A percentile compares a stretch with the other conserved stretches of the same genome.
These are phyloP conservation scores for Saccharomyces hybrid DNA, from an alignment of 1,139 yeast genomes.

Conservation along the genomic window DNA sequence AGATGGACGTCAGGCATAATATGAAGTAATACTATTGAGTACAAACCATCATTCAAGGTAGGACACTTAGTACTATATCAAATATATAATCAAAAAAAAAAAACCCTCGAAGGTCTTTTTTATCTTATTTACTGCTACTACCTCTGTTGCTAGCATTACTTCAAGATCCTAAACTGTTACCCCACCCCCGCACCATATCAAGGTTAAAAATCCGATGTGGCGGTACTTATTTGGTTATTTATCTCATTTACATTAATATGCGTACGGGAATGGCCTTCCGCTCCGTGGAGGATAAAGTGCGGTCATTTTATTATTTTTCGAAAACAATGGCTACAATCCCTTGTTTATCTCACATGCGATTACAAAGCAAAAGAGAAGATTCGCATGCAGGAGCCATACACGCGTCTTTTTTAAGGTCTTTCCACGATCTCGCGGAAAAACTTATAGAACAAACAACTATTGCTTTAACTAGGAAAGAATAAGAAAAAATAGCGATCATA, in stretches of 20 bases:
- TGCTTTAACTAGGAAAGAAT: background rate
- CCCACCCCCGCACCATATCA: background rate
- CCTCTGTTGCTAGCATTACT: background rate
- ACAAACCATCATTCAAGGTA: background rate
- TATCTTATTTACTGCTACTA: background rate
- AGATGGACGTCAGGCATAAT: background rate
- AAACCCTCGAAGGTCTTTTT: background rate
- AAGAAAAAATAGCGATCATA: background rate
- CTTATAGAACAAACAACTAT: background rate
- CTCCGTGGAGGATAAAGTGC: background rate
- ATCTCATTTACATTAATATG: background rate
- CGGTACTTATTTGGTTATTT: background rate
- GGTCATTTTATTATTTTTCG: background rate
- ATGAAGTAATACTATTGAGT: background rate
- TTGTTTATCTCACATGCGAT: background rate
- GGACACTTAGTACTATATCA: background rate
- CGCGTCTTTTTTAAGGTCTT: background rate
- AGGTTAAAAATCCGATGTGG: background rate
- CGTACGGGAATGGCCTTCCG: background rate
- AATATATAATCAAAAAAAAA: too few species aligned
- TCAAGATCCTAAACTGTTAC: background rate
- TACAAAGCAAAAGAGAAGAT: background rate
- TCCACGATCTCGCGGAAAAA: background rate
- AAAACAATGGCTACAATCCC: background rate
- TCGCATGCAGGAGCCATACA: background rate